A percentile compares a stretch with the other conserved stretches of the same genome.
phyloP scores from a whole-genome alignment of 2,329 filamentous ascomycete genomes.

The Diaporthe velutina region DNA sequence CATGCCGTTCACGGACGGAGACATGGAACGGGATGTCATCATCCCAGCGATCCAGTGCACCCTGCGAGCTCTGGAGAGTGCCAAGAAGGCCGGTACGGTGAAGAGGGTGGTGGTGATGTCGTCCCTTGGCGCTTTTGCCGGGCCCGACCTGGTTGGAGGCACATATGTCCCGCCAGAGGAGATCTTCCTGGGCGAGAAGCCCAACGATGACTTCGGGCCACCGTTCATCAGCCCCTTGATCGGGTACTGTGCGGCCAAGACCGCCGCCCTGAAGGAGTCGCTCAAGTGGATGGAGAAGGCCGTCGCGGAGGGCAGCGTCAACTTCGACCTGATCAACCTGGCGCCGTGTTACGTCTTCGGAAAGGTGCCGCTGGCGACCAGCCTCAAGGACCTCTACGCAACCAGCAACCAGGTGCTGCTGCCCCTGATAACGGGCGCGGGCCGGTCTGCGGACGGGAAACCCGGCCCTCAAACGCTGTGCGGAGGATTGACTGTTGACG shows the following conservation, averaged over 20 bases:
- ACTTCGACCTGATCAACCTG: constrained; percentile 40
- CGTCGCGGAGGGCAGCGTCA: constrained; percentile 29
- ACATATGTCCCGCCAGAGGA: constrained; percentile 31
- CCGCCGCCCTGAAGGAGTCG: constrained; percentile 32
- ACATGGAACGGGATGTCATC: constrained; percentile 40
- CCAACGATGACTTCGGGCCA: constrained; percentile 36
- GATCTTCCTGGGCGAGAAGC: constrained; percentile 6
- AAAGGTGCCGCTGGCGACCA: constrained; percentile 35
- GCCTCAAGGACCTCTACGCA: constrained; percentile 18
- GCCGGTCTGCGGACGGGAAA: constrained; percentile 6
- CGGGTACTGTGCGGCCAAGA: constrained; percentile 40
- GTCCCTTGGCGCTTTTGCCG: constrained; percentile 31
- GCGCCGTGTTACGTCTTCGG: constrained; percentile 37
- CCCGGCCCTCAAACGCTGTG: neutral
- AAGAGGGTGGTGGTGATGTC: constrained; percentile 41
- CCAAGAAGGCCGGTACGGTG: constrained; percentile 39
- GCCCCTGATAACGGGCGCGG: constrained; percentile 10
- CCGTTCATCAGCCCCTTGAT: constrained; percentile 32
- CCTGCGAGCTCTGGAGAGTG: constrained; percentile 39
- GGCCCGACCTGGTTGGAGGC: constrained; percentile 21
- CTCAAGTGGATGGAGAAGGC: constrained; percentile 39
- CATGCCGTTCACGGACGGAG: constrained; percentile 19
- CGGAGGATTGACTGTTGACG: constrained; percentile 15
- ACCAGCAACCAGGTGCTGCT: constrained; percentile 38
- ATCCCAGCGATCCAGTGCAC: constrained; percentile 43